Percentiles rank a stretch among this genome's conserved stretches.
Evolutionary conservation across 805 yeast genomes (phyloP).

Genomic region (Cyberlindnera euphorbiiphila): DNA sequence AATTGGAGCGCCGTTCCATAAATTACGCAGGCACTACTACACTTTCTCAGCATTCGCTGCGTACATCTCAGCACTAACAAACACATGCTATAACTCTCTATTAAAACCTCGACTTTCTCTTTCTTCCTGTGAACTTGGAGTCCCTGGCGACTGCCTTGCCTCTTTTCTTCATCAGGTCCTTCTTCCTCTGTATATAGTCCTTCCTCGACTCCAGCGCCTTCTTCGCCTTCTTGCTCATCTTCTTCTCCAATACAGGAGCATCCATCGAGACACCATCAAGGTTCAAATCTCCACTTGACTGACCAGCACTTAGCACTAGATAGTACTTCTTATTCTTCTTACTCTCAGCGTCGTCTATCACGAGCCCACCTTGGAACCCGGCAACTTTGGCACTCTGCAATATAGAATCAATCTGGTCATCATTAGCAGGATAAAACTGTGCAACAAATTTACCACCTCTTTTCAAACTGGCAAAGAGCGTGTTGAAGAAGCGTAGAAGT

Average conservation of each 20-base stretch:
- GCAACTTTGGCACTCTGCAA: constrained; percentile 84
- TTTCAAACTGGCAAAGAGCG: constrained; percentile 78
- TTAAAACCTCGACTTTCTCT: constrained; percentile 62
- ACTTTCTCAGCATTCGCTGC: constrained; percentile 1
- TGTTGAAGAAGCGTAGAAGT: constrained; percentile 76
- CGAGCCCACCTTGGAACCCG: constrained; percentile 95
- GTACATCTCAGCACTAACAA: constrained; percentile 2
- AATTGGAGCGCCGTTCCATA: background rate
- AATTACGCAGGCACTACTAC: too few relatives aligned
- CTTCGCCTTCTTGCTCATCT: constrained; percentile 29
- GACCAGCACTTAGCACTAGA: constrained; percentile 84
- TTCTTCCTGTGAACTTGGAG: constrained; percentile 88
- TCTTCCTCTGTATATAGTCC: constrained; percentile 84
- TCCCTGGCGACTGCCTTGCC: constrained; percentile 88
- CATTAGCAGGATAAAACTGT: constrained; percentile 93
- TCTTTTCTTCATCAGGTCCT: constrained; percentile 86
- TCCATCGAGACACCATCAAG: constrained; percentile 81
- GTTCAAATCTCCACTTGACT: constrained; percentile 69
- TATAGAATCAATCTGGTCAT: constrained; percentile 74
- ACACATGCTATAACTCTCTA: background rate
- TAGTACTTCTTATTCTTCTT: constrained; percentile 90
- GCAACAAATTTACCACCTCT: constrained; percentile 98
- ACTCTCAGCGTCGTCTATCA: constrained; percentile 89
- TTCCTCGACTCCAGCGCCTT: constrained; percentile 67
- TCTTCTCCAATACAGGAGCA: constrained; percentile 46